Base-by-base conservation (phyloP, 441 rosid genomes). In the Gossypium lobatum region DNA sequence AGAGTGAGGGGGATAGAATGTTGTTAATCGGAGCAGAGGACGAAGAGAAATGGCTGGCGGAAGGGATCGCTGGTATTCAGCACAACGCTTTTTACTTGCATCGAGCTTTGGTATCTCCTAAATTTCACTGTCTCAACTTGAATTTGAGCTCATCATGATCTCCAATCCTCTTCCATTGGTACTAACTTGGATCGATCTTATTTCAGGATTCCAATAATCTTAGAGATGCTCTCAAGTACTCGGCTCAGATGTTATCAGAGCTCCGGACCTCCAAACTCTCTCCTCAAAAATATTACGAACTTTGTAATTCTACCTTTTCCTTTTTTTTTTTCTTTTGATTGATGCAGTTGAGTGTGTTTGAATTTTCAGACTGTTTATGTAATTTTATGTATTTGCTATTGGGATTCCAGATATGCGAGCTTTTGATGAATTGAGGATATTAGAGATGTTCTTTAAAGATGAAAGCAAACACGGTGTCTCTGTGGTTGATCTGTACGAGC, bases 11-110 rank as follows among this genome's bases (percentile, higher is more conserved):
- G 39, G 39, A 34, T 34, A 34, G 72, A 58, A 84, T 63, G 83
- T 65, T 79, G 85, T 71, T 84, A 68, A n/a, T n/a, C 84, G 85
- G 84, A 68, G 73, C 72, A 6, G 93, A 87, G 76, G 88, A 89
- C 75, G 93, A 89, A 74, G 91, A 89, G 21, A 87, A 85, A 78
- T 89, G 91, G 93, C 84, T 89, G 64, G 93, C 93, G 14, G 93
- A 87, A 84, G 93, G 88, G 74, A 89, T 89, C 86, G 89, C 91
- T 73, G 83, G 83, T 79, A 79, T 89, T 64, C 93, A 87, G 69
- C 91, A 85, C 75, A 85, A 85, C 80, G 91, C 93, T 74, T 87
- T 83, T 73, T 87, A 84, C 83, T 84, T 87, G 86, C 93, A 85
- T 82, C 88, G 88, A 70, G 88, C 93, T 70, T 75, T 89, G 91